A percentile compares a stretch with the other conserved stretches of the same genome.
These are phyloP conservation scores for Ilex asprella DNA, from an alignment of 257 asterid genomes.

Conservation along the genomic window DNA sequence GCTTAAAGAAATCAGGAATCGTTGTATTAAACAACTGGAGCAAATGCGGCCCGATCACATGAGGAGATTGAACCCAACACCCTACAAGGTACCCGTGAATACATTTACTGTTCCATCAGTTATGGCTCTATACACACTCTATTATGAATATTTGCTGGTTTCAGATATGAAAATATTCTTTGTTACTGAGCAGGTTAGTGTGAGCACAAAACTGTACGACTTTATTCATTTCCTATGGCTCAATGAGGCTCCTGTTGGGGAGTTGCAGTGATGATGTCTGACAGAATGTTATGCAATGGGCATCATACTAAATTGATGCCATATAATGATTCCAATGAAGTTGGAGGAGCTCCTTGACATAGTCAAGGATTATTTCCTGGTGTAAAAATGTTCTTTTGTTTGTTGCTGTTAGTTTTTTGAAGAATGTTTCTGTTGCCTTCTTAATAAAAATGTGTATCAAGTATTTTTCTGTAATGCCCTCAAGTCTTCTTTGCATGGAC, in stretches of 20 bases:
- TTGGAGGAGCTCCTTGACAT: background rate
- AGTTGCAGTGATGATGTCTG: conserved; percentile 47
- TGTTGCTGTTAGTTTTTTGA: background rate
- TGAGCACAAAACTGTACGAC: conserved; percentile 82
- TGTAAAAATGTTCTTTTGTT: background rate
- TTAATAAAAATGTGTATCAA: too few species aligned
- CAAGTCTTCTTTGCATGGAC: too few species aligned
- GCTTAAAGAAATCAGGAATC: conserved; percentile 52
- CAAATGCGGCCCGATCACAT: conserved; percentile 94
- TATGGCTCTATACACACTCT: too few species aligned
- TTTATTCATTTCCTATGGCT: conserved; percentile 97
- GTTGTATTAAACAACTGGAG: conserved; percentile 70
- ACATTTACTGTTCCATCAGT: background rate
- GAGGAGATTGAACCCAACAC: conserved; percentile 97
- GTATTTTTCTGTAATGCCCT: too few species aligned
- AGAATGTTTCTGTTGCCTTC: background rate
- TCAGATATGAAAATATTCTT: too few species aligned
- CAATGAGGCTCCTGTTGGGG: conserved; percentile 97
- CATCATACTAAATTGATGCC: background rate
- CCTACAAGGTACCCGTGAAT: conserved; percentile 67
- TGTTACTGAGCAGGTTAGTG: conserved; percentile 65
- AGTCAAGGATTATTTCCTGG: background rate
- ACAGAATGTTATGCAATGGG: background rate
- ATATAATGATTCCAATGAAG: background rate
- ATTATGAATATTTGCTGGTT: too few species aligned